phyloP scores from a whole-genome alignment of 2,329 filamentous ascomycete genomes.

The Aspergillus sergii region DNA sequence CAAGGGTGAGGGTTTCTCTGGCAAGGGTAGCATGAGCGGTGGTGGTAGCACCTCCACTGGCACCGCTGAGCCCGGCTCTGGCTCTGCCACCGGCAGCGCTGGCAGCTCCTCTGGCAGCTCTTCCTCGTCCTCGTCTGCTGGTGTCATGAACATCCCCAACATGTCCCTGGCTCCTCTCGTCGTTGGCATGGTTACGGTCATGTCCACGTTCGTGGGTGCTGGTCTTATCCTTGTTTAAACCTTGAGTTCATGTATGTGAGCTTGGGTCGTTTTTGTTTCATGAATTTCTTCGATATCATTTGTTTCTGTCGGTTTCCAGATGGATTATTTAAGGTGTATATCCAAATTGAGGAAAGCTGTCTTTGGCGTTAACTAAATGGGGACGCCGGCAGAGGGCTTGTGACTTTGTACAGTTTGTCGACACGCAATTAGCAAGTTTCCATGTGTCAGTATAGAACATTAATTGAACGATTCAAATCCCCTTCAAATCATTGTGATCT shows the following conservation, averaged over 20 bases:
- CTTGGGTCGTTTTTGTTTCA: conserved; percentile 7
- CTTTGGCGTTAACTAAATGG: conserved; percentile 5
- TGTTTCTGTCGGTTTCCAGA: conserved; percentile 9
- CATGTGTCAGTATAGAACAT: conserved; percentile 10
- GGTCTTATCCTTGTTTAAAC: conserved; percentile 37
- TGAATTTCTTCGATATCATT: conserved; percentile 11
- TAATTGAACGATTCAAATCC: conserved; percentile 11
- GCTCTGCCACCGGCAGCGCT: conserved; percentile 31
- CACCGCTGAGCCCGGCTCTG: conserved; percentile 54
- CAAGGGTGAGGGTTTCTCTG: conserved; percentile 57
- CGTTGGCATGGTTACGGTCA: conserved; percentile 53
- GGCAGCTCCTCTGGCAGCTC: conserved; percentile 35
- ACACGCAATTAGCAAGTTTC: conserved; percentile 10
- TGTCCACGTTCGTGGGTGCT: conserved; percentile 59
- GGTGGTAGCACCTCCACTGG: conserved; percentile 53
- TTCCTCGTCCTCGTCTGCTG: conserved; percentile 37
- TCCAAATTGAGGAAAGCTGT: conserved; percentile 9
- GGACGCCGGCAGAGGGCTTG: conserved; percentile 5
- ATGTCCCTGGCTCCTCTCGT: conserved; percentile 54
- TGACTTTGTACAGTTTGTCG: conserved; percentile 21
- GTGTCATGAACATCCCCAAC: conserved; percentile 47
- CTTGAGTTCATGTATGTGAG: not conserved
- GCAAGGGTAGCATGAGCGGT: conserved; percentile 58
- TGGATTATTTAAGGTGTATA: conserved; percentile 6
- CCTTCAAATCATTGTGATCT: not conserved